Percentiles rank a stretch among this genome's conserved stretches.
phyloP scores from a whole-genome alignment of 495 filamentous ascomycete genomes.

The Tuber indicum region DNA sequence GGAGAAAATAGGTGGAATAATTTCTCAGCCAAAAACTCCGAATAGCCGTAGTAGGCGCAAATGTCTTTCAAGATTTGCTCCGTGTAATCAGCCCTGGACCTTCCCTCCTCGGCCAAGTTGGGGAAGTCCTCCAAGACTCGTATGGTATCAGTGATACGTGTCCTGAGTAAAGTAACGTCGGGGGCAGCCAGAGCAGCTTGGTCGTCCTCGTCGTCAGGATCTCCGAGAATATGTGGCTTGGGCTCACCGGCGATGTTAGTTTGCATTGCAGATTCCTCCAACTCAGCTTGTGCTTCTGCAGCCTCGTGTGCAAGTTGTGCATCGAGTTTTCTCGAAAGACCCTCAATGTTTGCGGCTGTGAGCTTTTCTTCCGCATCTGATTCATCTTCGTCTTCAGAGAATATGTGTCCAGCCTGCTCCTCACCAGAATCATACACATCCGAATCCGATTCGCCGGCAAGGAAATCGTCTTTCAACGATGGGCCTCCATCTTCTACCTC shows the following conservation, averaged over 20 bases:
- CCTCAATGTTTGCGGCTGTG: conserved; percentile 93
- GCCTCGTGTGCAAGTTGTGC: conserved; percentile 60
- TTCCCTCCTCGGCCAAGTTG: conserved; percentile 65
- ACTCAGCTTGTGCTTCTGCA: conserved; percentile 68
- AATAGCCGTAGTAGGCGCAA: conserved; percentile 69
- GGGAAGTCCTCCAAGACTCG: conserved; percentile 84
- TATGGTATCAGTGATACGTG: conserved; percentile 85
- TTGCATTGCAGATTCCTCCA: conserved; percentile 83
- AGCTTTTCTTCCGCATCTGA: conserved; percentile 83
- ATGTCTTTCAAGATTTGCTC: conserved; percentile 82
- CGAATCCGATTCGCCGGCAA: conserved; percentile 52
- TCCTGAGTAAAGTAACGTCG: conserved; percentile 81
- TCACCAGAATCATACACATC: conserved; percentile 73
- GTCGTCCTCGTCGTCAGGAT: conserved; percentile 49
- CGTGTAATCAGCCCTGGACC: conserved; percentile 80
- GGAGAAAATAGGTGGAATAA: conserved; percentile 85
- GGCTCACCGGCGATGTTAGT: conserved; percentile 84
- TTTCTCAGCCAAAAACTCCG: conserved; percentile 74
- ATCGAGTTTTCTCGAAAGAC: conserved; percentile 76
- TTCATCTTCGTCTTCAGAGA: conserved; percentile 91
- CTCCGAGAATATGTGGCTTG: conserved; percentile 62
- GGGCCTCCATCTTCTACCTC: conserved; percentile 45
- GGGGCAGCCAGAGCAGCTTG: conserved; percentile 57
- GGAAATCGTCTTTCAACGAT: conserved; percentile 51
- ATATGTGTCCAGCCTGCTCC: conserved; percentile 58